Evolutionary conservation across 257 asterid species (phyloP).

Genomic region (Jaltomata sinuosa): DNA sequence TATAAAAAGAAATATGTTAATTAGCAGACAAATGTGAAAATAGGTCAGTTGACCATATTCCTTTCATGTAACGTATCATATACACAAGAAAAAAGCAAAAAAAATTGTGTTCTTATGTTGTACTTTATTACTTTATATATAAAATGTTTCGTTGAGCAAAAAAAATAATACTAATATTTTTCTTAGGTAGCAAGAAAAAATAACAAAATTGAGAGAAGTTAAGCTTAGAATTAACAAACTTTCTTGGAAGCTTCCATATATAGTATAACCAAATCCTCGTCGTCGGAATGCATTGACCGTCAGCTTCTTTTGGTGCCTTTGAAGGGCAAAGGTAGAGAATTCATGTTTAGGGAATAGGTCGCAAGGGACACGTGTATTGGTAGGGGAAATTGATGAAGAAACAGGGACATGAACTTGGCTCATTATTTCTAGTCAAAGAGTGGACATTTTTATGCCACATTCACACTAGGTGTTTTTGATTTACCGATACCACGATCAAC

Average conservation of each 20-base stretch:
- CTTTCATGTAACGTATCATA: neutral
- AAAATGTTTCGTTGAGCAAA: too few relatives aligned
- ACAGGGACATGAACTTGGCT: neutral
- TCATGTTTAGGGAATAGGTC: neutral
- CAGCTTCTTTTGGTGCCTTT: neutral
- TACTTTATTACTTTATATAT: too few relatives aligned
- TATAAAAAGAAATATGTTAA: neutral
- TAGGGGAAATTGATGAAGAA: neutral
- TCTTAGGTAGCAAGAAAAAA: neutral
- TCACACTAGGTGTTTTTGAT: neutral
- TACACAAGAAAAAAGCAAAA: too few relatives aligned
- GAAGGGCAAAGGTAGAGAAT: neutral
- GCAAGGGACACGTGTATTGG: neutral
- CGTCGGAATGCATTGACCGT: neutral
- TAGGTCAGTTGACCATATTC: neutral
- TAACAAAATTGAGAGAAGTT: neutral
- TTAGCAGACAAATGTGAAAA: neutral
- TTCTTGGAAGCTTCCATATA: neutral
- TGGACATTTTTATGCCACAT: neutral
- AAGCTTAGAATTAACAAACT: neutral
- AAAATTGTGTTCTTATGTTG: too few relatives aligned
- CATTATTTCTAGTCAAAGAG: neutral
- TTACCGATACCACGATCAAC: too few relatives aligned
- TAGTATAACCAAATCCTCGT: neutral
- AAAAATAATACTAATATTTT: too few relatives aligned